phyloP scores from a whole-genome alignment of 208 protist genomes.

The Spongospora subterranea region DNA sequence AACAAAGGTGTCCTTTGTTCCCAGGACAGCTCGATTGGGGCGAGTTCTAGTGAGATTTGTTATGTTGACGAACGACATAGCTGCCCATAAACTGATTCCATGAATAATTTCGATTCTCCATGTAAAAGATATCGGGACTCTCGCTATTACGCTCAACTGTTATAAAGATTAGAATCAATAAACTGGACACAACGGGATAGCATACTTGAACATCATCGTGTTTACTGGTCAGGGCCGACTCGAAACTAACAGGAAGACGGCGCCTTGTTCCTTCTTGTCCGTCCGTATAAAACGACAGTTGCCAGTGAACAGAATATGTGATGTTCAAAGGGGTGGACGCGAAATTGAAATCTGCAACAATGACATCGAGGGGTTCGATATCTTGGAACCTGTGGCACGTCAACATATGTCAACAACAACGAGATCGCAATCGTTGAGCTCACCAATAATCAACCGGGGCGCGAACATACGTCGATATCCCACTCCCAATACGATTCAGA shows the following conservation, averaged over 20 bases:
- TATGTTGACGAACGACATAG: constrained; percentile 55
- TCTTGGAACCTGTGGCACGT: neutral
- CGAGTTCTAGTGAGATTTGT: neutral
- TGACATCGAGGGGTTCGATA: constrained; percentile 10
- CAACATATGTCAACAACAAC: neutral
- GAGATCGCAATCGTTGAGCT: neutral
- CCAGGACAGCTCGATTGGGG: neutral
- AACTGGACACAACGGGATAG: neutral
- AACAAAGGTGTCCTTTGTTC: neutral
- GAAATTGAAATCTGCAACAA: neutral
- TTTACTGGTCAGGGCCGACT: neutral
- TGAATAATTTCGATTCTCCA: constrained; percentile 39
- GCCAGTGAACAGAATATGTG: constrained; percentile 13
- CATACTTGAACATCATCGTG: neutral
- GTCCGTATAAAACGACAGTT: constrained; percentile 22
- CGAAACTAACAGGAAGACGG: neutral
- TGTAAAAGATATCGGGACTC: neutral
- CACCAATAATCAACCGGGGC: constrained; percentile 37
- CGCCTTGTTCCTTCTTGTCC: neutral
- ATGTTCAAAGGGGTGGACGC: neutral
- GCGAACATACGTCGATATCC: neutral
- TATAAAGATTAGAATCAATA: neutral
- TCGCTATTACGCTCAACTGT: neutral
- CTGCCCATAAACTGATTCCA: neutral
- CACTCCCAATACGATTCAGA: neutral